Percentiles rank a stretch among this genome's conserved stretches.
These are phyloP conservation scores for Colletotrichum limetticola DNA, from an alignment of 2,329 filamentous ascomycete species.

Conservation along the genomic window DNA sequence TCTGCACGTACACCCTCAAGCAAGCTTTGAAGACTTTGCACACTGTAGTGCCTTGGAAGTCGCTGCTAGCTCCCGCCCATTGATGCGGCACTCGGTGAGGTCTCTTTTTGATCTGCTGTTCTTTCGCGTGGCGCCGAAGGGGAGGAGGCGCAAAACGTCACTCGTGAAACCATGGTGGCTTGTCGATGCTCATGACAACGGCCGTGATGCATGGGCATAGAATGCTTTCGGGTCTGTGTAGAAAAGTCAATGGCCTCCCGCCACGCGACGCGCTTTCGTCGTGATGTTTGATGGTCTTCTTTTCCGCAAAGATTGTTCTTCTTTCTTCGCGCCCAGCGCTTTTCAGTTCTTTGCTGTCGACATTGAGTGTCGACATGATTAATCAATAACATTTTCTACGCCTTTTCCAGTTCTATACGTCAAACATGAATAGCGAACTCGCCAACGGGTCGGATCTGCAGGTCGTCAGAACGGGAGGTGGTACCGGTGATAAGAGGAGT, in stretches of 20 bases:
- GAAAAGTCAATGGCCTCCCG: conserved; percentile 11
- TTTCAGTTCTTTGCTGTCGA: background rate
- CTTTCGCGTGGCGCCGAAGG: conserved; percentile 7
- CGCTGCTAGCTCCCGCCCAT: conserved; percentile 15
- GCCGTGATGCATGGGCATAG: background rate
- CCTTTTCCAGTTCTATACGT: background rate
- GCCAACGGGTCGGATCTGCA: background rate
- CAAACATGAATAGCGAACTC: conserved; percentile 5
- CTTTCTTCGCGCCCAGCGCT: background rate
- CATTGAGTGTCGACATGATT: conserved; percentile 23
- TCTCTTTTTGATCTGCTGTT: conserved; percentile 7
- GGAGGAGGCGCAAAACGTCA: background rate
- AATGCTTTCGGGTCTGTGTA: background rate
- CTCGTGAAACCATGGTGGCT: conserved; percentile 20
- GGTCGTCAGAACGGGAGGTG: background rate
- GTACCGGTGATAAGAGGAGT: background rate
- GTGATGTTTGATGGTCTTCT: background rate
- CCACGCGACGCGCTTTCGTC: background rate
- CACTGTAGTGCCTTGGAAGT: background rate
- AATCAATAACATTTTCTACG: background rate
- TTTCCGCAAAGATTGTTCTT: background rate
- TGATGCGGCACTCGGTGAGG: background rate
- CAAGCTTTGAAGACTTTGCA: background rate
- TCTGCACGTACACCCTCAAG: background rate
- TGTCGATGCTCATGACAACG: background rate